Conservation (phyloP, 1,284 basidiomycete species). For the Marasmius sp. region DNA sequence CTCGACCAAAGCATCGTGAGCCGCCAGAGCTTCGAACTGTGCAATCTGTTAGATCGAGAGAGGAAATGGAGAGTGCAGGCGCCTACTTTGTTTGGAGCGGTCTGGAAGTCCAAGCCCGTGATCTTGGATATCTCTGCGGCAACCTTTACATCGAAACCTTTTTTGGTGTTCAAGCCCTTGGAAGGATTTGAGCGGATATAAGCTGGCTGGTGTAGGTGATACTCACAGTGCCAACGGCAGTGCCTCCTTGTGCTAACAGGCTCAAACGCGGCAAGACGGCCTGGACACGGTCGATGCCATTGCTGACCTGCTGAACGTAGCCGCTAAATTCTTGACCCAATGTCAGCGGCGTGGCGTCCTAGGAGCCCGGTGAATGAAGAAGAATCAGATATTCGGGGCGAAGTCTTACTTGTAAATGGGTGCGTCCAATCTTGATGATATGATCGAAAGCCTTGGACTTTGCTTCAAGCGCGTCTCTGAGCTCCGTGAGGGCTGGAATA, state of each 20-base stretch:
- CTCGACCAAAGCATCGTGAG: conserved; percentile 97
- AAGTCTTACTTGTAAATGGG: conserved; percentile 78
- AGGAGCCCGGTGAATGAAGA: background rate
- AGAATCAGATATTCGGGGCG: background rate
- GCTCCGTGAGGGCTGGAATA: conserved; percentile 83
- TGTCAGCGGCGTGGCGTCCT: conserved; percentile 97
- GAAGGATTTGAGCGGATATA: background rate
- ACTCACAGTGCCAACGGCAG: conserved; percentile 94
- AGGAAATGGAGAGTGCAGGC: conserved; percentile 56
- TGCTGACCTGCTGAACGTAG: conserved; percentile 93
- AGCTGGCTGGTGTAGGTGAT: conserved; percentile 2
- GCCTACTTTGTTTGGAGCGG: conserved; percentile 93
- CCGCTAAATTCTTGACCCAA: conserved; percentile 99
- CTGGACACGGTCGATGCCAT: conserved; percentile 88
- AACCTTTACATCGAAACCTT: conserved; percentile 94
- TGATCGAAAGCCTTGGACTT: conserved; percentile 83
- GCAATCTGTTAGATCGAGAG: background rate
- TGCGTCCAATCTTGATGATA: conserved; percentile 99
- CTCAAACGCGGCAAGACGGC: conserved; percentile 85
- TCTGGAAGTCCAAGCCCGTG: conserved; percentile 90
- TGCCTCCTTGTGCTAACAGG: conserved; percentile 95
- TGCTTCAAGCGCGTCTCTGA: conserved; percentile 80
- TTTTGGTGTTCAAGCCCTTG: conserved; percentile 94
- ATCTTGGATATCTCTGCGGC: conserved; percentile 92
- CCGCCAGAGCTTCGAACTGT: conserved; percentile 94